These are phyloP conservation scores for Lipomyces yamadae DNA, from an alignment of 805 yeast species.

Conservation along the genomic window DNA sequence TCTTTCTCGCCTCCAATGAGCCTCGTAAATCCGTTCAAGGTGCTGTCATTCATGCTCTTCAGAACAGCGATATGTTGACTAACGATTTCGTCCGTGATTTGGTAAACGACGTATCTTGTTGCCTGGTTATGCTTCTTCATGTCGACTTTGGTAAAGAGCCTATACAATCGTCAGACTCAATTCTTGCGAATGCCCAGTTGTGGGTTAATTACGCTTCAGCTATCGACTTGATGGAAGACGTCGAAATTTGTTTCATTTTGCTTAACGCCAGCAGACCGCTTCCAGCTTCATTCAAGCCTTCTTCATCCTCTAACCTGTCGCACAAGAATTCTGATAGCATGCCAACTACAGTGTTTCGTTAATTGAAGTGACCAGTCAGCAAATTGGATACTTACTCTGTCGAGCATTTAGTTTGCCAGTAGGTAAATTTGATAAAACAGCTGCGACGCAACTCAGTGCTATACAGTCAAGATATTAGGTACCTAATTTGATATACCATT, in stretches of 20 bases:
- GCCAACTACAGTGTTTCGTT: constrained; percentile 35
- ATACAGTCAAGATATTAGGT: background rate
- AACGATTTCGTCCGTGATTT: constrained; percentile 47
- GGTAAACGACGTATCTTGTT: constrained; percentile 61
- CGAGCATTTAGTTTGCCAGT: constrained; percentile 46
- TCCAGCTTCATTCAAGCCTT: constrained; percentile 58
- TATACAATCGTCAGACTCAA: constrained; percentile 2
- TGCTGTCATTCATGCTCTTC: constrained; percentile 48
- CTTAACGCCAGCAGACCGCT: constrained; percentile 60
- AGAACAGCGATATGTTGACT: constrained; percentile 22
- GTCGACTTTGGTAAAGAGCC: constrained; percentile 41
- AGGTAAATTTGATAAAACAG: constrained; percentile 46
- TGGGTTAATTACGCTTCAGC: constrained; percentile 43
- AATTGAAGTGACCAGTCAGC: background rate
- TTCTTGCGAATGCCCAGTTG: background rate
- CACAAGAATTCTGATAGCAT: constrained; percentile 57
- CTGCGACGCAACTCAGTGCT: constrained; percentile 54
- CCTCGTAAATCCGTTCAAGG: constrained; percentile 63
- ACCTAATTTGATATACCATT: background rate
- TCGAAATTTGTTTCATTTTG: constrained; percentile 55
- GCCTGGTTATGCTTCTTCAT: constrained; percentile 43
- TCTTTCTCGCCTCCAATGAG: constrained; percentile 90
- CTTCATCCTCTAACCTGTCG: constrained; percentile 70
- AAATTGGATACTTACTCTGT: constrained; percentile 40
- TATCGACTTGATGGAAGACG: constrained; percentile 40